phyloP scores from a whole-genome alignment of 352 stramenopile genomes.

The Globisporangium alternatum region DNA sequence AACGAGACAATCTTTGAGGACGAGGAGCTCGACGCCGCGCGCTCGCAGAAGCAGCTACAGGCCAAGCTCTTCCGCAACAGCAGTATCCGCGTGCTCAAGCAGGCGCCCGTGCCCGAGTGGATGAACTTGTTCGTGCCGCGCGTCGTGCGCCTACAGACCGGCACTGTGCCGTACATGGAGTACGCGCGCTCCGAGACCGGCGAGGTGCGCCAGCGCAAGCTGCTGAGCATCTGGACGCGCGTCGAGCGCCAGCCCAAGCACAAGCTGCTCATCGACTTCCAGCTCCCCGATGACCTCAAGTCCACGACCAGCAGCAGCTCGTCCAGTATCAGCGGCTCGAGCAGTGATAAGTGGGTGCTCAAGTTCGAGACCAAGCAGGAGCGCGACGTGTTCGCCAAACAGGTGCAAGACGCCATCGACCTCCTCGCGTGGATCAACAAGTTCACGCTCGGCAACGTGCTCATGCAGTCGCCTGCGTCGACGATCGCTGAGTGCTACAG shows the following conservation, averaged over 20 bases:
- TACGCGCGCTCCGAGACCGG: constrained; percentile 54
- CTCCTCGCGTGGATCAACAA: constrained; percentile 68
- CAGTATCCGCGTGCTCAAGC: constrained; percentile 58
- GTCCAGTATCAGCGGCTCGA: constrained; percentile 12
- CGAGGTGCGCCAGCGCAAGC: constrained; percentile 57
- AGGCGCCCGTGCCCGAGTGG: constrained; percentile 62
- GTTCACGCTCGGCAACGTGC: constrained; percentile 55
- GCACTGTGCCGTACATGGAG: constrained; percentile 61
- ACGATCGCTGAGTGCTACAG: constrained; percentile 62
- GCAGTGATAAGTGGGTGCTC: constrained; percentile 59
- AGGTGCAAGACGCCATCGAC: constrained; percentile 63
- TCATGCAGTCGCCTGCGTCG: constrained; percentile 54
- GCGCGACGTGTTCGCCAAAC: constrained; percentile 55
- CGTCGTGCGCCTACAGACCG: constrained; percentile 56
- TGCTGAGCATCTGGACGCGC: constrained; percentile 52
- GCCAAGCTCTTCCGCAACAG: constrained; percentile 47
- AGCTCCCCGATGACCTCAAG: constrained; percentile 29
- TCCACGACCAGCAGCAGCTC: constrained; percentile 18
- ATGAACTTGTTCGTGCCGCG: constrained; percentile 77
- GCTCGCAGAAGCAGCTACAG: constrained; percentile 43
- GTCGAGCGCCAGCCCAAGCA: constrained; percentile 66
- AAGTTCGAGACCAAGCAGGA: constrained; percentile 76
- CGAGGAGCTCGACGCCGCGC: constrained; percentile 23
- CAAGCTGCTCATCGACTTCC: constrained; percentile 68
- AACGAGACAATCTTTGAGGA: constrained; percentile 37